Evolutionary conservation across 2,329 filamentous ascomycete species (phyloP).

Genomic region (Atkinsonella hypoxylon): DNA sequence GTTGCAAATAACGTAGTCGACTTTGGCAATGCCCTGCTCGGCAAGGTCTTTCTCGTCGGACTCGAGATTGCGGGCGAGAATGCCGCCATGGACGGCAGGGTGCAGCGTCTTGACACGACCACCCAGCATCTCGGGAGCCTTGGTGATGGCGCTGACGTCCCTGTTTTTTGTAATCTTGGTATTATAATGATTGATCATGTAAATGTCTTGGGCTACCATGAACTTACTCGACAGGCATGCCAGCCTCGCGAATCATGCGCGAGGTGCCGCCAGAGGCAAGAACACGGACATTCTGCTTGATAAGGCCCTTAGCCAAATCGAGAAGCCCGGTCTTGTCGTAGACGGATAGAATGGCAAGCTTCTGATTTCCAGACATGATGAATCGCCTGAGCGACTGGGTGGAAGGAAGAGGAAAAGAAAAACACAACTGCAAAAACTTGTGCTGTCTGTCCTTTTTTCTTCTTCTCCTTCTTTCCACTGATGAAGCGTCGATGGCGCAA

Average conservation of each 20-base stretch:
- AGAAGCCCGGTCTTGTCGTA: conserved; percentile 96
- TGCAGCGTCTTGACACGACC: conserved; percentile 84
- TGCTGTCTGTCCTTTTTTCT: too few relatives aligned
- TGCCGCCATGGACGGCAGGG: conserved; percentile 81
- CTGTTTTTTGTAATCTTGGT: conserved; percentile 30
- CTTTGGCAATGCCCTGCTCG: conserved; percentile 88
- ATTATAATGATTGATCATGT: not conserved
- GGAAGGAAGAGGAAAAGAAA: not conserved
- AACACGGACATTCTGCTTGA: conserved; percentile 81
- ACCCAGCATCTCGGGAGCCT: conserved; percentile 92
- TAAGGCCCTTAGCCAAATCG: conserved; percentile 82
- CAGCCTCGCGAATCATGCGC: conserved; percentile 92
- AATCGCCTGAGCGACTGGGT: not conserved
- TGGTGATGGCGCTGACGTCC: conserved; percentile 94
- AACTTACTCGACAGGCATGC: conserved; percentile 82
- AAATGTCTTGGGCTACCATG: not conserved
- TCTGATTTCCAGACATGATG: conserved; percentile 33
- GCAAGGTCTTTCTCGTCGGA: conserved; percentile 95
- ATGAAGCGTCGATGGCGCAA: too few relatives aligned
- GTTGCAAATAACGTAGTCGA: conserved; percentile 96
- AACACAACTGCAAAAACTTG: not conserved
- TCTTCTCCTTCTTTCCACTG: too few relatives aligned
- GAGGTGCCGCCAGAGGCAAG: conserved; percentile 92
- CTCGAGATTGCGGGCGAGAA: conserved; percentile 85
- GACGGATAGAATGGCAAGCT: conserved; percentile 86